Conservation (phyloP, 371 early-diverging fungal species). For the Smittium culicis region DNA sequence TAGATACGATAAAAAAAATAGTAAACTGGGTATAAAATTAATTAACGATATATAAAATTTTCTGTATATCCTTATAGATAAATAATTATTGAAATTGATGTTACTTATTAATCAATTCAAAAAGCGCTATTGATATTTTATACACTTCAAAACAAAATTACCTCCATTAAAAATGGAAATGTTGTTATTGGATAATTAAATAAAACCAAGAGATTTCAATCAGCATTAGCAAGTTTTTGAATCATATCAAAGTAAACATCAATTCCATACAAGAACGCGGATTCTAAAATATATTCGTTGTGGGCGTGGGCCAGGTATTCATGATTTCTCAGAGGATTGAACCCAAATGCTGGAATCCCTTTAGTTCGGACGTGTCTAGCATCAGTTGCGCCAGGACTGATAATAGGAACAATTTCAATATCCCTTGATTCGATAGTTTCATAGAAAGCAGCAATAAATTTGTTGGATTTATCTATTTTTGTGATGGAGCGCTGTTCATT, state of each 20-base stretch:
- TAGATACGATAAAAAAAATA: no score
- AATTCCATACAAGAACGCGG: constrained; percentile 47
- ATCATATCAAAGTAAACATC: constrained; percentile 45
- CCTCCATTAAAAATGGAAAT: no score
- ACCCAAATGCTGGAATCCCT: constrained; percentile 57
- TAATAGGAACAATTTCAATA: background rate
- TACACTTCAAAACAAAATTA: no score
- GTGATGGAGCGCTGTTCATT: constrained; percentile 36
- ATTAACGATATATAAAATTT: no score
- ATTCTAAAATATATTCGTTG: constrained; percentile 58
- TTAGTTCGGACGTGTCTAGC: constrained; percentile 49
- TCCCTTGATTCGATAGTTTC: constrained; percentile 39
- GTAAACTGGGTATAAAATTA: no score
- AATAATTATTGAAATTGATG: no score
- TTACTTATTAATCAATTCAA: no score
- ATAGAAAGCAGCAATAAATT: constrained; percentile 39
- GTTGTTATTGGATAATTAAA: no score
- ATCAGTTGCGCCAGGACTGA: constrained; percentile 52
- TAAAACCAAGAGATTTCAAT: background rate
- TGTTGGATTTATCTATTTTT: constrained; percentile 35
- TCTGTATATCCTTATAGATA: no score
- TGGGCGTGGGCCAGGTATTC: constrained; percentile 64
- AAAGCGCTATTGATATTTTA: no score
- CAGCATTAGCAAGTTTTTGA: constrained; percentile 23
- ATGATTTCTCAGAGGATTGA: constrained; percentile 51